Base-by-base conservation (phyloP, 805 yeast species). In the Huiozyma naganishii region DNA sequence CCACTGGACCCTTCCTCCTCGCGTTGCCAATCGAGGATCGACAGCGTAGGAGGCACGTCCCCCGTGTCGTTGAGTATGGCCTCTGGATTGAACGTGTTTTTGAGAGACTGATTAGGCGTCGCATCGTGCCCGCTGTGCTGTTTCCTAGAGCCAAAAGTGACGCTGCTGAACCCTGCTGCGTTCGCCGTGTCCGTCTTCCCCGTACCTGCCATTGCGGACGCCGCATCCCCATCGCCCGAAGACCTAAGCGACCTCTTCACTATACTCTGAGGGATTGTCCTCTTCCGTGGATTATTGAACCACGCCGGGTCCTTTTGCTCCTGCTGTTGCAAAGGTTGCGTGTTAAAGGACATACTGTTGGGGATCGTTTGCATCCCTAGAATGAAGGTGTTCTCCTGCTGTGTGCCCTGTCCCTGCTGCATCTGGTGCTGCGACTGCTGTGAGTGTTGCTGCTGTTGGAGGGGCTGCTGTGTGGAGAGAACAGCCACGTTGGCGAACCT, bases 211-310 rank as follows among this genome's bases (percentile, higher is more conserved):
- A 43, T 41, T 27, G 27, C 41, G 13, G 28, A 27, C 8, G 40
- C 8, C 28, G 40, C 27, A 11, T 30, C 28, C 32, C 36, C 48
- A 45, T 40, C 48, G 41, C 46, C 51, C 34, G 13, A 37, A 1
- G 57, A 51, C 23, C 23, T 17, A 4, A 17, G 23, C 6, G 64
- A 55, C 51, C 79, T 62, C 48, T 71, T 73, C 23, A 73, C 58
- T 11, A 72, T 65, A 3, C 63, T 64, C n/a, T 69, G 67, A 7
- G 79, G 78, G n/a, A 70, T 62, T 1, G 64, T 58, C 45, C 79
- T 62, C 47, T 70, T 69, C 46, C 67, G 70, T n/a, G 72, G 66
- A 40, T 66, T 65, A 37, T 66, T 64, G 47, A 57, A 66, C 71
- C 70, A 70, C 23, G 53, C 53, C 6, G 68, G 67, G 23, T 52